Percentiles rank a stretch among this genome's conserved stretches.
These are phyloP conservation scores for Aureobasidium sp. DNA, from an alignment of 2,329 filamentous ascomycete species.

Conservation along the genomic window DNA sequence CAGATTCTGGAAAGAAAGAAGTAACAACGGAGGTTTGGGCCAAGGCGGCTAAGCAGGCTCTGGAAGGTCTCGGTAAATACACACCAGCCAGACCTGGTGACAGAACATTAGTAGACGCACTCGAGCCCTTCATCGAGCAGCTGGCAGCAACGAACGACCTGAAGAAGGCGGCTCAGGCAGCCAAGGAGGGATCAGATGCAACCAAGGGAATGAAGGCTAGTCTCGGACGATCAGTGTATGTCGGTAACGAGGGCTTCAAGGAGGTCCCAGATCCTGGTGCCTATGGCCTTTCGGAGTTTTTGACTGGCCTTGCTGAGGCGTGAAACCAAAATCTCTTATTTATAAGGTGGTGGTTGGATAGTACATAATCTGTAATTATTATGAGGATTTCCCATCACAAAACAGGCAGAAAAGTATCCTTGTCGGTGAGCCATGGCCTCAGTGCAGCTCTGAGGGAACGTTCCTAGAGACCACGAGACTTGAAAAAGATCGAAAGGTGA, in stretches of 20 bases:
- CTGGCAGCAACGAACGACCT: conserved; percentile 60
- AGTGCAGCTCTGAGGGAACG: background rate
- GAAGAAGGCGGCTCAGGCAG: conserved; percentile 66
- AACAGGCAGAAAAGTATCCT: background rate
- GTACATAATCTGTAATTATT: background rate
- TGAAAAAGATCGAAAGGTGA: background rate
- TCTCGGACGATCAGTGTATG: conserved; percentile 75
- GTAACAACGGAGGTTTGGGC: conserved; percentile 50
- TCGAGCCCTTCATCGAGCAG: conserved; percentile 77
- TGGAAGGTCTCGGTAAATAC: conserved; percentile 67
- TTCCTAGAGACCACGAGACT: background rate
- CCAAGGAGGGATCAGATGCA: conserved; percentile 66
- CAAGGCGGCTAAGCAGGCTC: conserved; percentile 63
- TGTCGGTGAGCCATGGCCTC: background rate
- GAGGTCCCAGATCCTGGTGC: conserved; percentile 68
- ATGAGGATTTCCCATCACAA: background rate
- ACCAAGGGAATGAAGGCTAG: conserved; percentile 92
- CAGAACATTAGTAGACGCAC: conserved; percentile 80
- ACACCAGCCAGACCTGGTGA: conserved; percentile 87
- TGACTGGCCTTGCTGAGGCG: conserved; percentile 61
- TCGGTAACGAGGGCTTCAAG: conserved; percentile 67
- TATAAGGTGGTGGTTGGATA: background rate
- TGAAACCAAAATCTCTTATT: background rate
- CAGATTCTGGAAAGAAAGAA: conserved; percentile 26
- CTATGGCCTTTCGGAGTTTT: conserved; percentile 76